Conservation (phyloP, 2,329 filamentous ascomycete species). For the Lachnellula suecica region DNA sequence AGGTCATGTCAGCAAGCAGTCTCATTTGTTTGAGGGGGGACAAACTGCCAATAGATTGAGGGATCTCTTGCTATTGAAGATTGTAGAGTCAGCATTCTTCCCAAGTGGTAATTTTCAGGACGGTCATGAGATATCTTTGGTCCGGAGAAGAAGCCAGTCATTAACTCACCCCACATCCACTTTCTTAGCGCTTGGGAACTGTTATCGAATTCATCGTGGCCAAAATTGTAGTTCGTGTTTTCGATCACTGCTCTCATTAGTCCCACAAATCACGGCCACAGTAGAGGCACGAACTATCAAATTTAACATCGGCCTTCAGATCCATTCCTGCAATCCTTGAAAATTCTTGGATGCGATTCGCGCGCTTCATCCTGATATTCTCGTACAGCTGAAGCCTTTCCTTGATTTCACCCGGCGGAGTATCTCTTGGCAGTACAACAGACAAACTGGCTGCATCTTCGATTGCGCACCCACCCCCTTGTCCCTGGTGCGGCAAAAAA, state of each 20-base stretch:
- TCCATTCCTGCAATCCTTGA: conserved; percentile 40
- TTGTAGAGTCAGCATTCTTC: too few relatives aligned
- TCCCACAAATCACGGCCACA: background rate
- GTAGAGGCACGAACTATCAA: conserved; percentile 41
- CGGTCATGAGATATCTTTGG: too few relatives aligned
- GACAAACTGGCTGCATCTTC: conserved; percentile 63
- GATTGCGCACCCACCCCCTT: conserved; percentile 63
- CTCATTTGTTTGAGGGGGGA: background rate
- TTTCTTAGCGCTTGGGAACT: conserved; percentile 45
- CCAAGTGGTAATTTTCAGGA: too few relatives aligned
- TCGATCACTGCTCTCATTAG: conserved; percentile 40
- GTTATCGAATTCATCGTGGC: conserved; percentile 52
- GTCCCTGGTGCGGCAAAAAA: conserved; percentile 62
- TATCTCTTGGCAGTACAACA: conserved; percentile 52
- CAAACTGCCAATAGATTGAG: conserved; percentile 35
- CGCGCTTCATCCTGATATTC: conserved; percentile 55
- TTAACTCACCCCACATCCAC: conserved; percentile 44
- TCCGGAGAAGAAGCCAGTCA: too few relatives aligned
- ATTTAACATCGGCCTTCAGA: conserved; percentile 37
- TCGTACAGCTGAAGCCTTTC: conserved; percentile 60
- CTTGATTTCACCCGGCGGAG: conserved; percentile 45
- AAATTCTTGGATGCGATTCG: conserved; percentile 55
- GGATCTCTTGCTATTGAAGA: conserved; percentile 37
- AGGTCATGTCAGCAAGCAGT: background rate
- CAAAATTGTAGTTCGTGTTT: conserved; percentile 45